These are phyloP conservation scores for Prunus campanulata DNA, from an alignment of 306 rosid genomes.

Conservation along the genomic window DNA sequence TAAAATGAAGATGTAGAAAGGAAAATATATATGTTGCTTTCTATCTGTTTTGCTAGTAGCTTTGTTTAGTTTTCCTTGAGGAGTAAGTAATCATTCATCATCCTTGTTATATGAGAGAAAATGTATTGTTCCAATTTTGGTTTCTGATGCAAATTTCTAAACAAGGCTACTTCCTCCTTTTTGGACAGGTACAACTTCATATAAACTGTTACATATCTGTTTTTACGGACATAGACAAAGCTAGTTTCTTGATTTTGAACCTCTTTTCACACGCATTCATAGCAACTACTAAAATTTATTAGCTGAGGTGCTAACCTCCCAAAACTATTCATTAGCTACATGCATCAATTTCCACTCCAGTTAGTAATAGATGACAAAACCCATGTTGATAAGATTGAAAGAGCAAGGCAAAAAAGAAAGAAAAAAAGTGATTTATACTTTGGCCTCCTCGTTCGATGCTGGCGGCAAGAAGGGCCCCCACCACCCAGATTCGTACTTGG, in stretches of 20 bases:
- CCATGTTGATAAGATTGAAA: conserved; percentile 14
- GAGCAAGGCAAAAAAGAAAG: conserved; percentile 1
- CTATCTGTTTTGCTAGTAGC: background rate
- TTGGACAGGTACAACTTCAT: background rate
- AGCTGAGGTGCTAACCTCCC: conserved; percentile 9
- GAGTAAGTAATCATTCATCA: conserved; percentile 5
- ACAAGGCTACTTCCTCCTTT: background rate
- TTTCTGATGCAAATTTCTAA: background rate
- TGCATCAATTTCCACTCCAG: conserved; percentile 14
- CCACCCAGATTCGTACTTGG: conserved; percentile 89
- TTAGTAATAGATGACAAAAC: conserved; percentile 1
- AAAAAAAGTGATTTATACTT: conserved; percentile 36
- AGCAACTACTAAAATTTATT: background rate
- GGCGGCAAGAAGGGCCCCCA: conserved; percentile 79
- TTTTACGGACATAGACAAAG: background rate
- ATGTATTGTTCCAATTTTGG: background rate
- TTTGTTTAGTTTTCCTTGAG: background rate
- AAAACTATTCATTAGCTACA: conserved; percentile 13
- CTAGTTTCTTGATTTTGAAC: background rate
- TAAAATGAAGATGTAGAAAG: background rate
- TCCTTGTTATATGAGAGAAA: background rate
- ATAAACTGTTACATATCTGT: background rate
- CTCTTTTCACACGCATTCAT: conserved; percentile 14
- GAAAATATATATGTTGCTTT: background rate
- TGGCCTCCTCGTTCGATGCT: conserved; percentile 52